Evolutionary conservation across 306 rosid species (phyloP).

Genomic region (Coriaria nepalensis): DNA sequence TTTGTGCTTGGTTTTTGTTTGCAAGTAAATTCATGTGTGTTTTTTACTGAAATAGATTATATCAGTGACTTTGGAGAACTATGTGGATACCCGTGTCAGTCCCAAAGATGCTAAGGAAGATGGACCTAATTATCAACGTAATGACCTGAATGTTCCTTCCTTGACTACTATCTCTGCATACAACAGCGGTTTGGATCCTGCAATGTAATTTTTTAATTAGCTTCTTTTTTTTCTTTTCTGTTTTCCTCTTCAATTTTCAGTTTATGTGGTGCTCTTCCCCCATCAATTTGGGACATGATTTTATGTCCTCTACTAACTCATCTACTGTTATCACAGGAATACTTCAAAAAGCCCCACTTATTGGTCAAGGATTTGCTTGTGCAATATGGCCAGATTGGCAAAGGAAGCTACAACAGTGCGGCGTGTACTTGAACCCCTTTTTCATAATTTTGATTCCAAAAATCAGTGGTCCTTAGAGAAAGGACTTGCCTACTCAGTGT

Average conservation of each 20-base stretch:
- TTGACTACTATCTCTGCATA: too few species aligned
- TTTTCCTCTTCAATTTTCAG: background rate
- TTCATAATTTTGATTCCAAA: conserved; percentile 60
- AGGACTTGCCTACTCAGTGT: conserved; percentile 50
- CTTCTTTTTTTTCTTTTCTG: conserved; percentile 11
- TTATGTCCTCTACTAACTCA: conserved; percentile 9
- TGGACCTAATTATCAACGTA: conserved; percentile 23
- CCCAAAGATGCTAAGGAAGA: conserved; percentile 26
- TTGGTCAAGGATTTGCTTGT: conserved; percentile 83
- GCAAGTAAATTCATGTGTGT: background rate
- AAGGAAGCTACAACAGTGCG: conserved; percentile 77
- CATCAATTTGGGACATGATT: conserved; percentile 1
- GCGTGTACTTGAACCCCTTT: conserved; percentile 79
- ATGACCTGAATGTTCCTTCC: conserved; percentile 14
- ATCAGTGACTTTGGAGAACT: conserved; percentile 78
- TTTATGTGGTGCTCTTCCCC: too few species aligned
- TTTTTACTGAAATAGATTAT: conserved; percentile 41
- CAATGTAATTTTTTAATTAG: conserved; percentile 30
- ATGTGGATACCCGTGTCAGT: conserved; percentile 25
- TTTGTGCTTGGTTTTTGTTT: conserved; percentile 6
- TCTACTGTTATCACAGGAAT: conserved; percentile 41
- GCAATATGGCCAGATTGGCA: conserved; percentile 64
- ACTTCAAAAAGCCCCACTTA: conserved; percentile 52
- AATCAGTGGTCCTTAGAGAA: conserved; percentile 74
- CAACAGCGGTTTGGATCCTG: conserved; percentile 30